Conservation (phyloP, 345 rosid genomes). For the Arabis alpina region DNA sequence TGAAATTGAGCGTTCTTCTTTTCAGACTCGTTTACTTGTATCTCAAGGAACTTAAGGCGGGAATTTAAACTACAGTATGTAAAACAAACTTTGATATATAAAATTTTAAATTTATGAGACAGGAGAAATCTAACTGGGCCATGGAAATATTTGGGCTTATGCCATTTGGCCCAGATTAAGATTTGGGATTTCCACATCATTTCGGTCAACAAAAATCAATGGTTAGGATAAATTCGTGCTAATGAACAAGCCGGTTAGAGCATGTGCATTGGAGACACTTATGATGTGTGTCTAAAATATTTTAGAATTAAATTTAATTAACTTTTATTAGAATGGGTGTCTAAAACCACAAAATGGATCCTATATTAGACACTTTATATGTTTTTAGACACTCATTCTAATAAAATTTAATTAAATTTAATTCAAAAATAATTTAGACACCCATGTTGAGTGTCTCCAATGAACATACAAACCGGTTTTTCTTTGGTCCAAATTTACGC, state of each 20-base stretch:
- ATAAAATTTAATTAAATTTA: too few species aligned
- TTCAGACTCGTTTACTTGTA: constrained; percentile 1
- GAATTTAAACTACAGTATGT: constrained; percentile 5
- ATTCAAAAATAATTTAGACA: too few species aligned
- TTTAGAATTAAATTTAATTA: too few species aligned
- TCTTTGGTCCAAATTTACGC: constrained; percentile 12
- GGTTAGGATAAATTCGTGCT: neutral
- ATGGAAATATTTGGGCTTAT: neutral
- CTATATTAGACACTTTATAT: too few species aligned
- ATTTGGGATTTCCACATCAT: constrained; percentile 14
- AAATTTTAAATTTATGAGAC: neutral
- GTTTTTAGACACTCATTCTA: too few species aligned
- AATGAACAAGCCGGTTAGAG: neutral
- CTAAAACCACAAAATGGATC: too few species aligned
- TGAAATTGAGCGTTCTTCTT: neutral
- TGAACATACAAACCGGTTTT: constrained; percentile 21
- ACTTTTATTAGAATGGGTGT: too few species aligned
- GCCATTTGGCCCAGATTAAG: neutral
- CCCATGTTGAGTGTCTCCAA: too few species aligned
- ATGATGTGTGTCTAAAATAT: too few species aligned
- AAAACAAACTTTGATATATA: constrained; percentile 4
- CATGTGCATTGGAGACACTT: too few species aligned
- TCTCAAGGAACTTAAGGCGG: constrained; percentile 9
- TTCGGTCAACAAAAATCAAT: constrained; percentile 8
- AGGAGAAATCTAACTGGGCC: neutral